Conservation (phyloP, 305 asterid genomes). For the Solanum hybrid region DNA sequence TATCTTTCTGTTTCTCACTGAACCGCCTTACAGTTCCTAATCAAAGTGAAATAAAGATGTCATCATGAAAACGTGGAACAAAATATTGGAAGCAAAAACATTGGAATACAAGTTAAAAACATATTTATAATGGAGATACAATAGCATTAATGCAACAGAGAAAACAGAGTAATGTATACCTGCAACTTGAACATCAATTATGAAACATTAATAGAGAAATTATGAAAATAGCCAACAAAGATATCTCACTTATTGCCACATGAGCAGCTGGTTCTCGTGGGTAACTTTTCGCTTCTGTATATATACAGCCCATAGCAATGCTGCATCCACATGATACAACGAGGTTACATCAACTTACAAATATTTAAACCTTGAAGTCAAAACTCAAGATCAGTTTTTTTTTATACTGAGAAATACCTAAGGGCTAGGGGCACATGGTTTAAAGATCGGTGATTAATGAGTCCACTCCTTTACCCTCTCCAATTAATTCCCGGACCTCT, state of each 20-base stretch:
- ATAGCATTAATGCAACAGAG: neutral
- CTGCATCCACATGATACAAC: conserved; percentile 36
- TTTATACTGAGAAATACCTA: neutral
- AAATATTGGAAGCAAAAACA: neutral
- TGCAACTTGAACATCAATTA: neutral
- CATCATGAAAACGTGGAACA: neutral
- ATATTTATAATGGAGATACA: neutral
- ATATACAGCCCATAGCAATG: conserved; percentile 77
- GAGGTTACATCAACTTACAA: neutral
- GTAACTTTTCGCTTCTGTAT: conserved; percentile 71
- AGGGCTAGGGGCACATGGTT: neutral
- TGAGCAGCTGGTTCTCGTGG: conserved; percentile 98
- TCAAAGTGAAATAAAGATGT: conserved; percentile 3
- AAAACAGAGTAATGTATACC: neutral
- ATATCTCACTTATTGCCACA: conserved; percentile 70
- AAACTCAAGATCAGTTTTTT: neutral
- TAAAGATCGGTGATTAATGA: neutral
- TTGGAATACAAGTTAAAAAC: neutral
- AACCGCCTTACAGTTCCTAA: conserved; percentile 87
- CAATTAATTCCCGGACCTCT: neutral
- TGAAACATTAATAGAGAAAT: neutral
- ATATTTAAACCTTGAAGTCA: neutral
- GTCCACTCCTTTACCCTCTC: neutral
- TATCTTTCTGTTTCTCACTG: conserved; percentile 85
- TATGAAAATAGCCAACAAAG: neutral